Evolutionary conservation across 768 basidiomycete genomes (phyloP).

Genomic region (Trametes maxima): DNA sequence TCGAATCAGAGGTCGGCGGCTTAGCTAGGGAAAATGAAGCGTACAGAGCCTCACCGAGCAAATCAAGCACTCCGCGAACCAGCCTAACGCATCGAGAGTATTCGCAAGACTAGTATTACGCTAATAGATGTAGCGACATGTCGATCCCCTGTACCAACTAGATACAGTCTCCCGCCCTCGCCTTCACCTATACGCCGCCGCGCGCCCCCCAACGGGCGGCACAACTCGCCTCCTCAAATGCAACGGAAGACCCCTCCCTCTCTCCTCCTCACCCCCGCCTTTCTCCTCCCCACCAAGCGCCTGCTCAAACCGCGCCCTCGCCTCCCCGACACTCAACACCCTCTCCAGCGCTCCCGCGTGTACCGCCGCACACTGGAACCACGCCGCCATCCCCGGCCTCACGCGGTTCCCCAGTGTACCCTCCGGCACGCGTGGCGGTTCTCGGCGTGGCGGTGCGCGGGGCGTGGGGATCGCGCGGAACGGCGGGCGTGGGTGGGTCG

Average conservation of each 20-base stretch:
- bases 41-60: no score
- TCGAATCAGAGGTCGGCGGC: no score
- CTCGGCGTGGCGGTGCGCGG: background rate
- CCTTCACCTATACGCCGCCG: background rate
- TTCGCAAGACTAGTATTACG: no score
- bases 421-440: constrained; percentile 17
- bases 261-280: background rate
- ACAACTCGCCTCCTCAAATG: background rate
- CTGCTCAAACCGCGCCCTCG: background rate
- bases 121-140: no score
- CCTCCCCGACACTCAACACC: background rate
- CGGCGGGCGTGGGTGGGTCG: background rate
- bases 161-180: no score
- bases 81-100: no score
- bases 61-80: no score
- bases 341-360: constrained; percentile 5
- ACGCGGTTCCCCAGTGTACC: constrained; percentile 18
- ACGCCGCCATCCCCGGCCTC: constrained; percentile 16
- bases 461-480: constrained; percentile 2
- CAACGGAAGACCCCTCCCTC: background rate
- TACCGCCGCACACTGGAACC: constrained; percentile 17
- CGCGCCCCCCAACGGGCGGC: background rate
- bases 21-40: no score
- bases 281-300: background rate
- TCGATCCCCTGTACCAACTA: no score